Percentiles rank a stretch among this genome's conserved stretches.
Conservation (phyloP, 177 flowering plant genomes). For the Vitis hybrid region DNA sequence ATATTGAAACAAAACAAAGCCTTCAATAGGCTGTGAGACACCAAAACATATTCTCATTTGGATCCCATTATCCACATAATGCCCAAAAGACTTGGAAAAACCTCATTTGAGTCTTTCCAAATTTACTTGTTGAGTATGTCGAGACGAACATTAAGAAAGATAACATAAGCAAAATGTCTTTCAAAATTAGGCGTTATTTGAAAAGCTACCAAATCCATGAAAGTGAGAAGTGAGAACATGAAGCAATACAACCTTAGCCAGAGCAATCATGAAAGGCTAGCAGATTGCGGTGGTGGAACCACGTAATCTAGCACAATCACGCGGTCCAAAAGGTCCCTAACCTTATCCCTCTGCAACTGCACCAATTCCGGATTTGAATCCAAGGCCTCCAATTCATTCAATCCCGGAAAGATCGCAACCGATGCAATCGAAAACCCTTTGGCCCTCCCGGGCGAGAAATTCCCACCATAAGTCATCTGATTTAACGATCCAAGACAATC, state of each 20-base stretch:
- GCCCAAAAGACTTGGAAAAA: too few species aligned
- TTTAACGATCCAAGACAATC: constrained; percentile 33
- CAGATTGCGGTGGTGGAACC: constrained; percentile 37
- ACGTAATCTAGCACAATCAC: constrained; percentile 67
- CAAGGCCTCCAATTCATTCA: constrained; percentile 48
- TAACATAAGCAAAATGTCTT: too few species aligned
- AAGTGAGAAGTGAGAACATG: too few species aligned
- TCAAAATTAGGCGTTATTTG: too few species aligned
- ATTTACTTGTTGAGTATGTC: too few species aligned
- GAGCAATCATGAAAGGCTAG: constrained; percentile 38
- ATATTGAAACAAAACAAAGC: too few species aligned
- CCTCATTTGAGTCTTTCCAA: too few species aligned
- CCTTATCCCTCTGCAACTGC: constrained; percentile 52
- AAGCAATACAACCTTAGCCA: neutral
- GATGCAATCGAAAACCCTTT: constrained; percentile 73
- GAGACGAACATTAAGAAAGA: too few species aligned
- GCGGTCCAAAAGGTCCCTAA: constrained; percentile 54
- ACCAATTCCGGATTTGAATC: constrained; percentile 38
- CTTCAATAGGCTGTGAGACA: too few species aligned
- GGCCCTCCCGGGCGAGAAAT: constrained; percentile 78
- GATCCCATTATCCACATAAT: too few species aligned
- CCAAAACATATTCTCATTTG: too few species aligned
- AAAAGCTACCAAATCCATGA: too few species aligned
- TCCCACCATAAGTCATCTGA: constrained; percentile 65
- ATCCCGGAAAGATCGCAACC: constrained; percentile 47